Evolutionary conservation across 805 yeast genomes (phyloP).

Genomic region (Saccharomycopsis fibuligera): DNA sequence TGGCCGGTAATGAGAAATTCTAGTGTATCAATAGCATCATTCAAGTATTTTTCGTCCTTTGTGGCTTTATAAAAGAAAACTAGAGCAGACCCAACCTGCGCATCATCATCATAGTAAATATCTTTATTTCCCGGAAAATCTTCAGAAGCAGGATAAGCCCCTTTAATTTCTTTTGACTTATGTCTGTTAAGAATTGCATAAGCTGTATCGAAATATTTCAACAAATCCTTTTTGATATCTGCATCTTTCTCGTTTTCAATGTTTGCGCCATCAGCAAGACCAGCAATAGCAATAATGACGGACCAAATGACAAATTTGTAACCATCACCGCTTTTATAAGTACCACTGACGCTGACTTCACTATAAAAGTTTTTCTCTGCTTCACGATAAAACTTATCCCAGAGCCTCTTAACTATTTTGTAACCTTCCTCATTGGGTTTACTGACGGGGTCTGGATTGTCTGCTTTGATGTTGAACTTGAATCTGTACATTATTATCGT

Average conservation of each 20-base stretch:
- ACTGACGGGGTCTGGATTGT: too few species aligned
- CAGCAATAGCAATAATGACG: constrained; percentile 52
- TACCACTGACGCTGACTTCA: not conserved
- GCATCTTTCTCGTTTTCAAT: constrained; percentile 34
- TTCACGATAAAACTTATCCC: not conserved
- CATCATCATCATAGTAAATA: constrained; percentile 68
- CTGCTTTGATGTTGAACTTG: not conserved
- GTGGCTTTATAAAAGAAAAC: constrained; percentile 64
- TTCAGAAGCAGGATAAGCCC: constrained; percentile 54
- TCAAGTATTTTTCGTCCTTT: constrained; percentile 44
- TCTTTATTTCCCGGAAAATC: constrained; percentile 49
- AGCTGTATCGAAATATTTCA: constrained; percentile 33
- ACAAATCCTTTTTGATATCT: constrained; percentile 21
- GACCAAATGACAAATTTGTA: constrained; percentile 56
- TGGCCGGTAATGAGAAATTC: constrained; percentile 60
- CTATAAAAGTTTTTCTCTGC: not conserved
- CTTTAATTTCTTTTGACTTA: constrained; percentile 36
- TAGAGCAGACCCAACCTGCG: constrained; percentile 61
- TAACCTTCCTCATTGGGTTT: not conserved
- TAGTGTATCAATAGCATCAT: constrained; percentile 50
- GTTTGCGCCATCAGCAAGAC: constrained; percentile 50
- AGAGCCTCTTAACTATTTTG: not conserved
- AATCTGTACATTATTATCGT: too few species aligned
- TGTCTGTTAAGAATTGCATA: constrained; percentile 39
- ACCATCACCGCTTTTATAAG: constrained; percentile 35